A percentile compares a stretch with the other conserved stretches of the same genome.
phyloP scores from a whole-genome alignment of 345 rosid genomes.

The Lepidium sativum region DNA sequence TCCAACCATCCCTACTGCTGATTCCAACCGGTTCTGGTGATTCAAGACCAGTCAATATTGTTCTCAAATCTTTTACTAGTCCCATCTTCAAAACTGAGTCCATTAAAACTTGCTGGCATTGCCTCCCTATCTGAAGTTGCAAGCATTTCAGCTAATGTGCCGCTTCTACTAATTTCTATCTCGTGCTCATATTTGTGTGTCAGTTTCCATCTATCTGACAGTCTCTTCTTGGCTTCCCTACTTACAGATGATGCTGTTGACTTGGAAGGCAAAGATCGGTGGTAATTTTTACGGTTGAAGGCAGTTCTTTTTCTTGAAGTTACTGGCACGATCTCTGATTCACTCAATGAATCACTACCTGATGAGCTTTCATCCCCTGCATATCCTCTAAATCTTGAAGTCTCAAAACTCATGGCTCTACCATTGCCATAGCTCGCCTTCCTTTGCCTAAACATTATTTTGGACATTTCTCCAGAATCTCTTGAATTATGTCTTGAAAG shows the following conservation, averaged over 20 bases:
- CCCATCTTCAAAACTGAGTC: conserved; percentile 27
- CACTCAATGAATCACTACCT: conserved; percentile 65
- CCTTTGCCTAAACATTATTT: conserved; percentile 57
- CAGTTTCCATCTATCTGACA: conserved; percentile 94
- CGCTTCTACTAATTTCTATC: conserved; percentile 43
- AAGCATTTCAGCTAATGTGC: conserved; percentile 95
- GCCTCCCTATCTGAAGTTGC: conserved; percentile 52
- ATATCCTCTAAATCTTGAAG: conserved; percentile 53
- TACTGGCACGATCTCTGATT: conserved; percentile 39
- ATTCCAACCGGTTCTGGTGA: conserved; percentile 70
- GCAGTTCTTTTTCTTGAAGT: conserved; percentile 41
- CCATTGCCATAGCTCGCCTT: conserved; percentile 30
- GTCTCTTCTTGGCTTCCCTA: conserved; percentile 87
- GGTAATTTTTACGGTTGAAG: conserved; percentile 32
- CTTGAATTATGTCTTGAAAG: conserved; percentile 44
- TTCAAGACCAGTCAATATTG: conserved; percentile 18
- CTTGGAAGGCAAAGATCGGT: conserved; percentile 36
- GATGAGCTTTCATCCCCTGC: conserved; percentile 83
- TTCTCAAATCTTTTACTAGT: conserved; percentile 21
- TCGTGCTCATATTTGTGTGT: conserved; percentile 54
- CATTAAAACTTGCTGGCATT: conserved; percentile 36
- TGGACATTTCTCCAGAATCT: conserved; percentile 66
- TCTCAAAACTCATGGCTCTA: conserved; percentile 36
- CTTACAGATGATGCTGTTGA: conserved; percentile 61
- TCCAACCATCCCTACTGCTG: conserved; percentile 97